Evolutionary conservation across 495 filamentous ascomycete genomes (phyloP), one percentile per base, ranked within the genome.

Genomic region (Aspergillus egyptiacus): DNA sequence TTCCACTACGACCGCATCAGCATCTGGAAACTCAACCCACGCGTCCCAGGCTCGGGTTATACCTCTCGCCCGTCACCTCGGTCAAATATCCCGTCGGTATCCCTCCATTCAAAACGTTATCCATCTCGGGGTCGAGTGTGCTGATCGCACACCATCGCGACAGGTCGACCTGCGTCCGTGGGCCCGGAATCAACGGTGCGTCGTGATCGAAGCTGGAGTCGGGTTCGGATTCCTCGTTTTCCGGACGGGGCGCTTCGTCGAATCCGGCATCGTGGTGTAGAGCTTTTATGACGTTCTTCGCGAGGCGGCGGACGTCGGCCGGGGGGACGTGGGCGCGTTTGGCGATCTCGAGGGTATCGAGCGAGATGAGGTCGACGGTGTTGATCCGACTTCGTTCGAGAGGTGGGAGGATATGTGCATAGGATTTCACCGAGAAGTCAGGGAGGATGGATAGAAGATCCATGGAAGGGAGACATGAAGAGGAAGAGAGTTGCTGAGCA

Each of bases 31-130:
- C 18, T 11, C 25, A n/a, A 25, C 15, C 6, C 5, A 20, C 10
- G 36, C 19, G 11, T 22, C 15, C 35, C 2, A 14, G 13, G 5
- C 15, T 15, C 5, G 31, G 19, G 31, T 58, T 60, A 36, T 57
- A 85, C 84, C 84, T 95, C 70, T 96, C 93, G 30, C 94, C 94
- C 2, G 87, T 89, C 46, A 98, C 74, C 59, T 98, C 93, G 15
- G 89, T 91, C 54, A 98, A 71, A 63, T 87, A 85, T 33, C 87
- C 85, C 2, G 81, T 75, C 2, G 85, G 86, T 33, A 98, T 79
- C n/a, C 94, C 94, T 43, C 94, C 94, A 54, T 78, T 82, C 23
- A 98, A 73, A 3, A 85, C 77, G 9, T 61, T 66, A 74, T 98
- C 90, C 11, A 98, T 70, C 9, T 64, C 60, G 25, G 79, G 71